Percentiles rank a stretch among this genome's conserved stretches.
Conservation (phyloP, 2,329 filamentous ascomycete species). For the Podosphaera aphanis region DNA sequence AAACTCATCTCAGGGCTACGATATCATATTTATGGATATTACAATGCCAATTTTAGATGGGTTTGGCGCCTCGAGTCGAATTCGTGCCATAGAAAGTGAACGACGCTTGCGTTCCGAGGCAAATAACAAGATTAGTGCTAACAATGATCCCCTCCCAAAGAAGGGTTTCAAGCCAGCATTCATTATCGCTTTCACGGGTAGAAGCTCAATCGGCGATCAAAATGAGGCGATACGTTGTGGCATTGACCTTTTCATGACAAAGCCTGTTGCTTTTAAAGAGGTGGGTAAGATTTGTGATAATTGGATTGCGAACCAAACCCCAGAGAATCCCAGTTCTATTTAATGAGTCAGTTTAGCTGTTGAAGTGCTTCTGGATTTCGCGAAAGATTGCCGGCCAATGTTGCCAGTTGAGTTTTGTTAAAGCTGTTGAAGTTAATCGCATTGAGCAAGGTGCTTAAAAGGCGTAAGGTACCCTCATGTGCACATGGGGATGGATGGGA, state of each 20-base stretch:
- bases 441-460: too few species aligned
- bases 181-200: constrained; percentile 19
- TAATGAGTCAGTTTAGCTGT: too few species aligned
- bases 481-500: too few species aligned
- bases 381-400: too few species aligned
- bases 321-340: constrained; percentile 1
- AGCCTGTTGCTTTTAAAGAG: constrained; percentile 20
- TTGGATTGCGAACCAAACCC: constrained; percentile 15
- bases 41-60: constrained; percentile 31
- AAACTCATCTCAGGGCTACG: constrained; percentile 16
- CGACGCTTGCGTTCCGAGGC: constrained; percentile 9
- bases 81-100: constrained; percentile 23
- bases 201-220: constrained; percentile 17
- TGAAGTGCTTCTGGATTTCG: too few species aligned
- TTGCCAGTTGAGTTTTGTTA: too few species aligned
- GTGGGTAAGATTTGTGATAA: constrained; percentile 18
- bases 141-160: constrained; percentile 2
- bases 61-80: constrained; percentile 24
- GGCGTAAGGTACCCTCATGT: too few species aligned
- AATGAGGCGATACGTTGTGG: constrained; percentile 16
- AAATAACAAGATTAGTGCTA: not conserved
- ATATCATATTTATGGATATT: constrained; percentile 26
- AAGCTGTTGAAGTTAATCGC: too few species aligned
- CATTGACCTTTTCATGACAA: constrained; percentile 19
- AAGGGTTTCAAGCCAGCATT: constrained; percentile 11